Base-by-base conservation (phyloP, 768 basidiomycete genomes). In the Macrolepiota dolichaula region DNA sequence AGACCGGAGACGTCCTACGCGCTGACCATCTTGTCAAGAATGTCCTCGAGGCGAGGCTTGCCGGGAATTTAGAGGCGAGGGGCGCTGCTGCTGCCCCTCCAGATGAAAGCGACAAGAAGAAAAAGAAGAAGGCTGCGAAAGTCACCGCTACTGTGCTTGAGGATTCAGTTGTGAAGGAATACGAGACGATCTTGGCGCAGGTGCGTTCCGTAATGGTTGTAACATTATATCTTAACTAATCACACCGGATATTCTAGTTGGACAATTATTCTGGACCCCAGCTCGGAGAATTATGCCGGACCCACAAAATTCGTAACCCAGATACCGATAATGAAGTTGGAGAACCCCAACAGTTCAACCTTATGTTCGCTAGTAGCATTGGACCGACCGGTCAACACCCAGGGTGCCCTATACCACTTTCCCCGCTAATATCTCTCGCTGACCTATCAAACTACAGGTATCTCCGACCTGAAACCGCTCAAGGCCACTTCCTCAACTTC, bases 401-500 rank as follows among this genome's bases (percentile, higher is more conserved):
- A 67, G 96, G 95, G 91, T 94, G 67, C 68, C 84, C 44, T 24
- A 57, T 52, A 32, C 3, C 37, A 25, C 49, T 57, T 55, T 57
- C 53, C 59, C 55, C 58, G 27, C 17, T 52, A 50, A 61, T 52
- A 19, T 36, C 12, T 56, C 11, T 51, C 13, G 44, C 61, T 40
- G 60, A 54, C 38, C 35, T 65, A 47, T 53, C n/a, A 27, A 17
- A 38, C 51, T 36, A 11, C 67, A 95, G 95, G 50, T 98, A 85
- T 76, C 88, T 99, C 56, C 94, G 97, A 22, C 97, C 97, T 1
- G 97, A 98, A 74, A 99, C 97, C 0, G 96, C 97, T 0, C 96
- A 98, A 70, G 94, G 96, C 57, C 97, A 98, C 74, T 99, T 98
- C 81, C 86, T 98, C 72, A 98, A 98, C 82, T 99, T 99, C 79